phyloP scores from a whole-genome alignment of 345 rosid genomes.

The Raphanus sativus region DNA sequence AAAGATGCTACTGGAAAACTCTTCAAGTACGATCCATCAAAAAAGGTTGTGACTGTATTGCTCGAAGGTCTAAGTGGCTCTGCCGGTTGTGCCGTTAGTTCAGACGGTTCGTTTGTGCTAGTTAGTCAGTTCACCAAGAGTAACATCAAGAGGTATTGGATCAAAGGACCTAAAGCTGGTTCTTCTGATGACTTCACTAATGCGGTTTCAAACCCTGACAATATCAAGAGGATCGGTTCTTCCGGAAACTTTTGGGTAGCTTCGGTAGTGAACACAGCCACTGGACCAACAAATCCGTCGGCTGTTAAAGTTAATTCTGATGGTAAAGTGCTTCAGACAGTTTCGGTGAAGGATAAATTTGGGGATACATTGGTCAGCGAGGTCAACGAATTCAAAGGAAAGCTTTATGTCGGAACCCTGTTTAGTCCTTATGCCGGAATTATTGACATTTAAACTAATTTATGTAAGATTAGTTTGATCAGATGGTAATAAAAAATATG shows the following conservation, averaged over 20 bases:
- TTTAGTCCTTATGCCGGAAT: conserved; percentile 30
- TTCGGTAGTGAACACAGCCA: conserved; percentile 33
- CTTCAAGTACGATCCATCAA: conserved; percentile 35
- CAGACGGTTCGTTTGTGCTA: conserved; percentile 36
- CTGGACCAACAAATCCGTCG: conserved; percentile 29
- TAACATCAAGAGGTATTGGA: conserved; percentile 42
- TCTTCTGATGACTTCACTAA: conserved; percentile 36
- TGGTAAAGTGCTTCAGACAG: conserved; percentile 30
- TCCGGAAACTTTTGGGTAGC: conserved; percentile 41
- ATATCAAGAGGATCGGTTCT: conserved; percentile 35
- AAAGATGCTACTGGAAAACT: conserved; percentile 37
- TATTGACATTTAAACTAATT: conserved; percentile 10
- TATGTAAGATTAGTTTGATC: background rate
- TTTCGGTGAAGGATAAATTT: conserved; percentile 12
- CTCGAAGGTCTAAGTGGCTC: conserved; percentile 37
- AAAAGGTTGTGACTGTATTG: conserved; percentile 28
- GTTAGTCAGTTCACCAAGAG: conserved; percentile 34
- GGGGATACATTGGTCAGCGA: conserved; percentile 36
- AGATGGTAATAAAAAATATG: background rate
- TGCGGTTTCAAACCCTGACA: conserved; percentile 36
- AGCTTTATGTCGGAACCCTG: conserved; percentile 30
- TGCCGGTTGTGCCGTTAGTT: conserved; percentile 39
- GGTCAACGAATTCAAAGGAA: conserved; percentile 29
- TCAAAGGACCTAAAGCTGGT: conserved; percentile 38
- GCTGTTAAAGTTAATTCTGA: conserved; percentile 31